Percentiles rank a stretch among this genome's conserved stretches.
These are phyloP conservation scores for Suhomyces terraborum DNA, from an alignment of 1,139 yeast species.

Conservation along the genomic window DNA sequence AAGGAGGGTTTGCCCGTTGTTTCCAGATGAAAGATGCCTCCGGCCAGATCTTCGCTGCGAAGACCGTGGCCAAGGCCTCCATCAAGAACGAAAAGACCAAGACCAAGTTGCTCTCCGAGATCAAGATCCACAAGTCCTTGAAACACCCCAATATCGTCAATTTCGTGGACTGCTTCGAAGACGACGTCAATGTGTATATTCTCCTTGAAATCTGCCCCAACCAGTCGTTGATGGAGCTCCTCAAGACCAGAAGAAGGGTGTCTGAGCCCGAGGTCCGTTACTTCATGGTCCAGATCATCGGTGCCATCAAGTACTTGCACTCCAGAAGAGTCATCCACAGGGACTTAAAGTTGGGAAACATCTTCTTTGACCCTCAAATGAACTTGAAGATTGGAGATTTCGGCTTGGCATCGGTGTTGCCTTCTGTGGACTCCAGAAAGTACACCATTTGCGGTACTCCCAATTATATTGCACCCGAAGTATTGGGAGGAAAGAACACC, in stretches of 20 bases:
- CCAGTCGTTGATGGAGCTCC: conserved; percentile 88
- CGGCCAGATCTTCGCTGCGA: conserved; percentile 92
- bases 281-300: conserved; percentile 89
- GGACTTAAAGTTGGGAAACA: conserved; percentile 91
- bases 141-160: conserved; percentile 87
- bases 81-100: conserved; percentile 89
- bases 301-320: conserved; percentile 92
- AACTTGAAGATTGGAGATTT: conserved; percentile 94
- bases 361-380: conserved; percentile 90
- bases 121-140: conserved; percentile 91
- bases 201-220: conserved; percentile 92
- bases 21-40: conserved; percentile 91
- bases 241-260: conserved; percentile 77
- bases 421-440: conserved; percentile 67
- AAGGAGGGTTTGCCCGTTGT: conserved; percentile 99
- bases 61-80: conserved; percentile 95
- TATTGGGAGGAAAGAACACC: conserved; percentile 78
- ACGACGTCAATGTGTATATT: conserved; percentile 89
- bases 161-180: conserved; percentile 93
- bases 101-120: conserved; percentile 86
- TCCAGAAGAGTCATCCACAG: conserved; percentile 92
- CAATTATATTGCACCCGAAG: conserved; percentile 97
- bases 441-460: conserved; percentile 98
- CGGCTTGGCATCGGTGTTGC: conserved; percentile 89
- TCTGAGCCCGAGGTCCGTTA: conserved; percentile 91